Conservation (phyloP, 805 yeast species). For the Candida coquimbonensis region DNA sequence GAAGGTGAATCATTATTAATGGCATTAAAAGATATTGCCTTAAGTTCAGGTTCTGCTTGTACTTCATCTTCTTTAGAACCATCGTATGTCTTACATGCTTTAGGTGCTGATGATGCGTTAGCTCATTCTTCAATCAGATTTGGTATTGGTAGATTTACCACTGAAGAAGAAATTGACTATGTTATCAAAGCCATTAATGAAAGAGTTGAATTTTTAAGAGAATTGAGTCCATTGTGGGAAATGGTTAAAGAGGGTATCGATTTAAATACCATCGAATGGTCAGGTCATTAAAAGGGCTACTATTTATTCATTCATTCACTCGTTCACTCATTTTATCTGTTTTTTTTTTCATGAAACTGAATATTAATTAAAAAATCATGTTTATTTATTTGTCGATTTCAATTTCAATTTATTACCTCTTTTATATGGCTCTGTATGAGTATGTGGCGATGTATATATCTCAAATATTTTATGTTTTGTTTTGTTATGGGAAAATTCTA, state of each 20-base stretch:
- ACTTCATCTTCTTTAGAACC: constrained; percentile 98
- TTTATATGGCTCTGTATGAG: too few relatives aligned
- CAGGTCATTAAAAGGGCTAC: constrained; percentile 60
- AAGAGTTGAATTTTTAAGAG: constrained; percentile 86
- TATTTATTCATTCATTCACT: not conserved
- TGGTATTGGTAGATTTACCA: constrained; percentile 95
- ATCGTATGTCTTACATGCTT: constrained; percentile 90
- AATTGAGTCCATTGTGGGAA: constrained; percentile 95
- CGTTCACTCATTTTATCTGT: too few relatives aligned
- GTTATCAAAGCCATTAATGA: constrained; percentile 83
- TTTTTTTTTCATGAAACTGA: too few relatives aligned
- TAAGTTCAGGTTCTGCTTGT: constrained; percentile 96
- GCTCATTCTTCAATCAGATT: constrained; percentile 98
- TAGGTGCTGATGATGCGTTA: constrained; percentile 96
- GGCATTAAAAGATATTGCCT: constrained; percentile 96
- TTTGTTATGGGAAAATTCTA: too few relatives aligned
- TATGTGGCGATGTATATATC: too few relatives aligned
- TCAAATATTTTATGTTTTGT: too few relatives aligned
- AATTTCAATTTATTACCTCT: too few relatives aligned
- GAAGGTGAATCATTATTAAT: constrained; percentile 96
- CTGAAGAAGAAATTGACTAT: constrained; percentile 92
- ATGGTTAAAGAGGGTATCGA: constrained; percentile 99
- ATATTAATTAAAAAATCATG: too few relatives aligned
- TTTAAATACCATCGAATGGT: constrained; percentile 90
- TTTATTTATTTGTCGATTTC: too few relatives aligned